Conservation (phyloP, 495 filamentous ascomycete species). For the Astrocystis sublimbata region DNA sequence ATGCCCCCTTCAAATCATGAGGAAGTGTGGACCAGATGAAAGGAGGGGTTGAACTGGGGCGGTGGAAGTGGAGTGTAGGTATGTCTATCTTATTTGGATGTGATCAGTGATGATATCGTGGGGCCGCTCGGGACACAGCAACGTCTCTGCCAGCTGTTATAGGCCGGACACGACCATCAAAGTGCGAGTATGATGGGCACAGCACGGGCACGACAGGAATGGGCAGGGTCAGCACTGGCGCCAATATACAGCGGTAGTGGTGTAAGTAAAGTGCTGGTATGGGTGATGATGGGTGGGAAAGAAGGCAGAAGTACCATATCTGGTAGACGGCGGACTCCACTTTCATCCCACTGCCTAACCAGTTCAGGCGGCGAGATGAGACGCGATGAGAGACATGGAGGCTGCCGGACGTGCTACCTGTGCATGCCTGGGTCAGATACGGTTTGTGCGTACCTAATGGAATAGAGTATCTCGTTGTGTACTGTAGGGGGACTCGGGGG, state of each 20-base stretch:
- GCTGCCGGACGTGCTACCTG: no score
- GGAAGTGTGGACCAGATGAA: constrained; percentile 31
- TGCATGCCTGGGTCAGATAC: constrained; percentile 15
- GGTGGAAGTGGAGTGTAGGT: constrained; percentile 39
- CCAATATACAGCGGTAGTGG: no score
- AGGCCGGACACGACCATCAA: constrained; percentile 18
- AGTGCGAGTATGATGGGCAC: constrained; percentile 22
- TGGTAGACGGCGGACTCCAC: constrained; percentile 26
- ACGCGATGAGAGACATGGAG: constrained; percentile 10
- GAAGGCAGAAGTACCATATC: constrained; percentile 27
- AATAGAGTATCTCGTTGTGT: constrained; percentile 9
- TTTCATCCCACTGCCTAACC: constrained; percentile 28
- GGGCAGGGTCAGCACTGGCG: constrained; percentile 28
- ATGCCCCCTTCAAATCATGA: constrained; percentile 29
- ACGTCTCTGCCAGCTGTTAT: constrained; percentile 3
- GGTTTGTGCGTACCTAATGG: constrained; percentile 10
- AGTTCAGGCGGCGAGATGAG: constrained; percentile 14
- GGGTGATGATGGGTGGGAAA: constrained; percentile 33
- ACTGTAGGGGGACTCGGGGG: no score
- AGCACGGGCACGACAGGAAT: no score
- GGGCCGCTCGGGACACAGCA: constrained; percentile 34
- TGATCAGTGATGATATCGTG: constrained; percentile 38
- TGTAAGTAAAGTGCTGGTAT: no score
- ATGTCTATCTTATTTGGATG: constrained; percentile 36
- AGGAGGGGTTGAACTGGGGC: constrained; percentile 37